These are phyloP conservation scores for Plenodomus lindquistii DNA, from an alignment of 2,329 filamentous ascomycete genomes.

Conservation along the genomic window DNA sequence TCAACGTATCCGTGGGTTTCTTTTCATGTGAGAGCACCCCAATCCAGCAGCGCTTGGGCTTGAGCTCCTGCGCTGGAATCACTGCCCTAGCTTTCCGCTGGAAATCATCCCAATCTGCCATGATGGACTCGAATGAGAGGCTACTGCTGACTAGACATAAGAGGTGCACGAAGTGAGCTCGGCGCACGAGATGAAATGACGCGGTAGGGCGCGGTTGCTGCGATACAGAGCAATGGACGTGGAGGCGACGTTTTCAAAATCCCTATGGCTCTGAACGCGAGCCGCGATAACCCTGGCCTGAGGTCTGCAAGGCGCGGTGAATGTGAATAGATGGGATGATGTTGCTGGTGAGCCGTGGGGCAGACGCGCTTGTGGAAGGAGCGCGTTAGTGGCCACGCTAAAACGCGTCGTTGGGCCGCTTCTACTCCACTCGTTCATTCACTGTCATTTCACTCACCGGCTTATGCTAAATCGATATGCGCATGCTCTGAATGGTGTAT, in stretches of 20 bases:
- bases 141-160: background rate
- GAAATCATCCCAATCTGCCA: constrained; percentile 28
- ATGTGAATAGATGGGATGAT: background rate
- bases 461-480: too few species aligned
- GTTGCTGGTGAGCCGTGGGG: background rate
- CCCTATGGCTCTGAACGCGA: background rate
- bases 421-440: background rate
- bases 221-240: background rate
- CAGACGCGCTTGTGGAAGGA: background rate
- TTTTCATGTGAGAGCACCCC: constrained; percentile 37
- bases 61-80: constrained; percentile 20
- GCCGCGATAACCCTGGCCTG: background rate
- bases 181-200: background rate
- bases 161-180: too few species aligned
- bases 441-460: background rate
- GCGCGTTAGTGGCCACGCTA: background rate
- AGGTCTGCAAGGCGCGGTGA: constrained; percentile 1
- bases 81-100: constrained; percentile 20
- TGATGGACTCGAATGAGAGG: background rate
- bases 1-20: constrained; percentile 8
- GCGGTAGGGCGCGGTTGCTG: background rate
- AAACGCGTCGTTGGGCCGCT: background rate
- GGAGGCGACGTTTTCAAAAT: background rate
- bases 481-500: too few species aligned
- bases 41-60: constrained; percentile 36